These are phyloP conservation scores for Chytriomyces sp. DNA, from an alignment of 192 early-diverging fungal species.

Conservation along the genomic window DNA sequence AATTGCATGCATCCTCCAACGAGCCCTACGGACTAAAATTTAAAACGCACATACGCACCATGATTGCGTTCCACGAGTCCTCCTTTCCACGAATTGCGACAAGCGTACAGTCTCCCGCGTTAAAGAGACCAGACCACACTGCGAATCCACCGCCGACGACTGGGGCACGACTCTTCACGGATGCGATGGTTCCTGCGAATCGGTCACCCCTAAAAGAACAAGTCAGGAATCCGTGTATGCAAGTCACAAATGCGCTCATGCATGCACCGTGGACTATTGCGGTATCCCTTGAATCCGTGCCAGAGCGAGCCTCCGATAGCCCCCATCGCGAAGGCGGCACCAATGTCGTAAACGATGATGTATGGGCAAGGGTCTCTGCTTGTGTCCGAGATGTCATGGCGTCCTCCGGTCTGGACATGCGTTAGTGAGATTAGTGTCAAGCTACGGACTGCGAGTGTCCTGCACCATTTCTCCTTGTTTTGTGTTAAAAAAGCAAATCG, in stretches of 20 bases:
- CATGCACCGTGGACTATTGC: conserved; percentile 78
- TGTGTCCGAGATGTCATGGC: conserved; percentile 43
- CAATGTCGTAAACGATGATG: conserved; percentile 58
- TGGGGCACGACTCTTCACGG: conserved; percentile 92
- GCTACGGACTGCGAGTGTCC: no score
- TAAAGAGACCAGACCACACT: conserved; percentile 98
- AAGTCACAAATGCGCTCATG: not conserved
- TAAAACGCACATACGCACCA: conserved; percentile 22
- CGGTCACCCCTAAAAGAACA: conserved; percentile 78
- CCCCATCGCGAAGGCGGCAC: conserved; percentile 87
- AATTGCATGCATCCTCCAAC: no score
- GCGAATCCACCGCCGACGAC: conserved; percentile 98
- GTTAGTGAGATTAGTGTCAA: not conserved
- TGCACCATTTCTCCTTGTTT: no score
- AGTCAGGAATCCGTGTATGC: not conserved
- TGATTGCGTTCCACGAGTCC: conserved; percentile 98
- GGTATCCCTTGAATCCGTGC: conserved; percentile 98
- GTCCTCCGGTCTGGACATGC: conserved; percentile 3
- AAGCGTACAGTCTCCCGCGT: conserved; percentile 94
- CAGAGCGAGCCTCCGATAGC: conserved; percentile 93
- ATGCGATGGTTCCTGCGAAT: conserved; percentile 78
- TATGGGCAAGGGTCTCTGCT: conserved; percentile 60
- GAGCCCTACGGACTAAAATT: not conserved
- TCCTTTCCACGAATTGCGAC: conserved; percentile 96
- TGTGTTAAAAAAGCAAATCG: no score